These are phyloP conservation scores for Diversispora epigaea DNA, from an alignment of 192 early-diverging fungal species.

Conservation along the genomic window DNA sequence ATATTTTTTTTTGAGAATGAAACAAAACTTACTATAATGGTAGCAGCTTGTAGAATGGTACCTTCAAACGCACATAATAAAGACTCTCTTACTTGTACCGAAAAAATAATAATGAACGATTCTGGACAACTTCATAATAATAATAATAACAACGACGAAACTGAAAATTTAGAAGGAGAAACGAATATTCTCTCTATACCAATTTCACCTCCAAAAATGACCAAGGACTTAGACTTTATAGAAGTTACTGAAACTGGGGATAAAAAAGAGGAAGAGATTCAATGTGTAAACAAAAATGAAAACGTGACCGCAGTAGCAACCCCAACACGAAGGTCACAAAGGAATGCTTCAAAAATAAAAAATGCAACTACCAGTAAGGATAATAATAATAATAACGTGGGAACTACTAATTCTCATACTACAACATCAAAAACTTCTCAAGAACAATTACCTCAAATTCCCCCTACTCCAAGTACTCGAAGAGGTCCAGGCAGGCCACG, in stretches of 20 bases:
- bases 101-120: not conserved
- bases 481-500: conserved; percentile 42
- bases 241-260: conserved; percentile 1
- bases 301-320: not conserved
- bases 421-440: not conserved
- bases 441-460: too few relatives aligned
- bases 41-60: too few relatives aligned
- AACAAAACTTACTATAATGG: too few relatives aligned
- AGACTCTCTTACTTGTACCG: not conserved
- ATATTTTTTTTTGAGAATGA: too few relatives aligned
- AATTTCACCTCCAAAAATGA: not conserved
- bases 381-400: not conserved
- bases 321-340: not conserved
- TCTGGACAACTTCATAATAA: not conserved
- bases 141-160: not conserved
- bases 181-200: not conserved
- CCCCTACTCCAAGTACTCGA: too few relatives aligned
- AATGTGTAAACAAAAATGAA: not conserved
- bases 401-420: not conserved
- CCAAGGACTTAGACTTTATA: not conserved
- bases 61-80: not conserved
- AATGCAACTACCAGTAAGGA: not conserved
- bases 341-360: not conserved
- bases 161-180: not conserved
- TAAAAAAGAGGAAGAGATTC: not conserved